These are phyloP conservation scores for Pilobolus umbonatus DNA, from an alignment of 192 early-diverging fungal species.

Conservation along the genomic window DNA sequence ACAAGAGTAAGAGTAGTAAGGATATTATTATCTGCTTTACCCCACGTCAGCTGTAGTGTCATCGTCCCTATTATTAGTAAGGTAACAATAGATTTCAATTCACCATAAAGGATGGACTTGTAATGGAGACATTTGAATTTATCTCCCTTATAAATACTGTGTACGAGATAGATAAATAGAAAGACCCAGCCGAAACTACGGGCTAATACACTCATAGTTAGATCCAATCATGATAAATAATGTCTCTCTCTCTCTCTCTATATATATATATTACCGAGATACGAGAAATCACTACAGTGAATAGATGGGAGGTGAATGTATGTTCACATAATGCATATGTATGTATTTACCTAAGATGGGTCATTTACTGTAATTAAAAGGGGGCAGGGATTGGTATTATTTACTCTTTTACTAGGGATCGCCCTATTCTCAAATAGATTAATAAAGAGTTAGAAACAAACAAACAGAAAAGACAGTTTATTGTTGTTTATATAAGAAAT, in stretches of 20 bases:
- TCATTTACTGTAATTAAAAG: background rate
- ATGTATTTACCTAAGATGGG: constrained; percentile 8
- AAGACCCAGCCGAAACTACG: constrained; percentile 15
- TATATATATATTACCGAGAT: constrained; percentile 16
- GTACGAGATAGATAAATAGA: constrained; percentile 13
- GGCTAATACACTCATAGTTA: background rate
- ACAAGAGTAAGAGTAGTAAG: background rate
- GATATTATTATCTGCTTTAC: constrained; percentile 10
- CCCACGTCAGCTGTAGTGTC: constrained; percentile 21
- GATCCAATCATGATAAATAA: no score
- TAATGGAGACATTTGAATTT: constrained; percentile 21
- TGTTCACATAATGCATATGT: background rate
- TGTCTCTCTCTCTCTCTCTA: no score
- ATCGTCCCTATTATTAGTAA: constrained; percentile 28
- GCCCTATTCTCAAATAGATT: no score
- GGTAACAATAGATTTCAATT: constrained; percentile 30
- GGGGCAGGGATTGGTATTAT: background rate
- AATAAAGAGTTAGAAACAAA: background rate
- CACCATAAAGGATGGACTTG: constrained; percentile 12
- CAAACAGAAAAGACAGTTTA: background rate
- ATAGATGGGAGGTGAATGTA: background rate
- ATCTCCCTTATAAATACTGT: constrained; percentile 17
- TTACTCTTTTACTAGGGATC: no score
- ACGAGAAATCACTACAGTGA: constrained; percentile 23
- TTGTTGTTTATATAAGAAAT: background rate